Conservation (phyloP, 2,329 filamentous ascomycete species). For the Stagonosporopsis tanaceti region DNA sequence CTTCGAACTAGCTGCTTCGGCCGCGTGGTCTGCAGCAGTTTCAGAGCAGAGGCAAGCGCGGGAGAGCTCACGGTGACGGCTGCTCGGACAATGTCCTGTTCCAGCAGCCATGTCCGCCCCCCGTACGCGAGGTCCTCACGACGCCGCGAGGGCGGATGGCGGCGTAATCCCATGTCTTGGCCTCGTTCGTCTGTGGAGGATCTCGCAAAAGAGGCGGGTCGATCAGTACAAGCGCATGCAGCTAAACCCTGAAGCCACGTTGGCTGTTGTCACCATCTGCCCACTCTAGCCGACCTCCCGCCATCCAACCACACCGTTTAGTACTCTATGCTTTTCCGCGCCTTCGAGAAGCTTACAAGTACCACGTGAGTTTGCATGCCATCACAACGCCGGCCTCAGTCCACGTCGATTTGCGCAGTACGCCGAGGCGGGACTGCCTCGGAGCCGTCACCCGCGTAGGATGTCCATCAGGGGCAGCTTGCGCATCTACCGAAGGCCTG, state of each 20-base stretch:
- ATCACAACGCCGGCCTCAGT: constrained; percentile 19
- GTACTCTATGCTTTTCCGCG: constrained; percentile 13
- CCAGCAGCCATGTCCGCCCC: constrained; percentile 42
- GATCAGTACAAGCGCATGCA: constrained; percentile 52
- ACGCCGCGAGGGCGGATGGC: constrained; percentile 46
- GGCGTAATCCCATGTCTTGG: constrained; percentile 42
- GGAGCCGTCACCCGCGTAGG: constrained; percentile 14
- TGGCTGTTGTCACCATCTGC: constrained; percentile 42
- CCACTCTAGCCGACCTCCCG: constrained; percentile 33
- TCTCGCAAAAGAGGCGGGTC: constrained; percentile 49
- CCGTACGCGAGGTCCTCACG: constrained; percentile 38
- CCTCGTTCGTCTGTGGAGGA: constrained; percentile 48
- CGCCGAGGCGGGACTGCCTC: constrained; percentile 13
- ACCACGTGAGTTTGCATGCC: constrained; percentile 30
- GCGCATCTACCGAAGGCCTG: constrained; percentile 29
- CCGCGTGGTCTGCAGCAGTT: constrained; percentile 39
- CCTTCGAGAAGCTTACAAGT: constrained; percentile 35
- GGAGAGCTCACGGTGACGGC: constrained; percentile 34
- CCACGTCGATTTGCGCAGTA: constrained; percentile 18
- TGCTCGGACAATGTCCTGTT: constrained; percentile 39
- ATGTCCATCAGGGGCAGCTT: constrained; percentile 27
- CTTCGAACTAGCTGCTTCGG: constrained; percentile 29
- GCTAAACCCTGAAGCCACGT: constrained; percentile 52
- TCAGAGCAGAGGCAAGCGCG: constrained; percentile 47
- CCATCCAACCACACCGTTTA: constrained; percentile 24